These are phyloP conservation scores for Fusarium sambucinum DNA, from an alignment of 2,329 filamentous ascomycete genomes.

Conservation along the genomic window DNA sequence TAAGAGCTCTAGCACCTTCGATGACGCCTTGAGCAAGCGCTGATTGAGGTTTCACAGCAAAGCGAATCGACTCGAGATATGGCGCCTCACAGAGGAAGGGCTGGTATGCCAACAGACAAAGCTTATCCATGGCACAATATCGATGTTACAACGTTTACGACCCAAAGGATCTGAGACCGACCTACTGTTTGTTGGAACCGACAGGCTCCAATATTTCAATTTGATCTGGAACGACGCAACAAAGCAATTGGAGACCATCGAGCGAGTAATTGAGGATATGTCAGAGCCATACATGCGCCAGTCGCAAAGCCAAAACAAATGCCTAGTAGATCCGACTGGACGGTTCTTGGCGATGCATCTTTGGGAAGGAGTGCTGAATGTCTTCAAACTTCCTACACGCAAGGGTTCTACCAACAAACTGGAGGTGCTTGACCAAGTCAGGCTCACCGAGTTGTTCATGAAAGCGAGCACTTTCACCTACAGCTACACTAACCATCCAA, in stretches of 20 bases:
- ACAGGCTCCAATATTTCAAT: constrained; percentile 91
- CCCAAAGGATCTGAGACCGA: constrained; percentile 81
- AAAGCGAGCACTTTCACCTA: constrained; percentile 69
- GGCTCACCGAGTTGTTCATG: constrained; percentile 70
- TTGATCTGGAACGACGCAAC: constrained; percentile 79
- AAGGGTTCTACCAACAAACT: constrained; percentile 61
- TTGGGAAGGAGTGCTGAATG: constrained; percentile 70
- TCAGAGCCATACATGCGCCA: constrained; percentile 76
- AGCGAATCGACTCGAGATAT: constrained; percentile 88
- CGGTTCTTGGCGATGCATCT: constrained; percentile 68
- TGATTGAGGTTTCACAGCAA: constrained; percentile 67
- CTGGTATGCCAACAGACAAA: constrained; percentile 75
- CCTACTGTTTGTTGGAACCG: constrained; percentile 91
- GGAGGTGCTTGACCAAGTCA: constrained; percentile 65
- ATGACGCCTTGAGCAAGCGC: constrained; percentile 39
- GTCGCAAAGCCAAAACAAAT: constrained; percentile 84
- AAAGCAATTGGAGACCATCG: constrained; percentile 63
- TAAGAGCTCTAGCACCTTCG: constrained; percentile 61
- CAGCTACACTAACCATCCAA: constrained; percentile 69
- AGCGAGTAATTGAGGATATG: constrained; percentile 64
- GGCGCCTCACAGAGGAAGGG: constrained; percentile 74
- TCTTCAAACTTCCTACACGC: constrained; percentile 63
- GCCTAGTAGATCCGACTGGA: constrained; percentile 84
- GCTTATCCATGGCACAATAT: constrained; percentile 85
- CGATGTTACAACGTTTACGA: constrained; percentile 83